These are phyloP conservation scores for Boletus subparvulus DNA, from an alignment of 768 basidiomycete genomes.

Conservation along the genomic window DNA sequence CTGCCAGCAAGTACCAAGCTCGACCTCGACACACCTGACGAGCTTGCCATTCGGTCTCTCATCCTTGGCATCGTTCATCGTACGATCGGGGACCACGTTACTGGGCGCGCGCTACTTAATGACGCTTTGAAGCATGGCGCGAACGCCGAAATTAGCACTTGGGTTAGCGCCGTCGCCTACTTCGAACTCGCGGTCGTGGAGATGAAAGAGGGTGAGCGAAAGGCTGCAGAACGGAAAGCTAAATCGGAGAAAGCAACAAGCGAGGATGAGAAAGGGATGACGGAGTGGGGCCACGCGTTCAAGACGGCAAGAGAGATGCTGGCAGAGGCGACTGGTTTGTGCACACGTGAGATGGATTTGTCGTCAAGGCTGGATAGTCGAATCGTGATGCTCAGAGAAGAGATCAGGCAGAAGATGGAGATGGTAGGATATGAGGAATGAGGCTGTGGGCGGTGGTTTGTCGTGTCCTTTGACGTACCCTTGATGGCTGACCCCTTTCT, in stretches of 20 bases:
- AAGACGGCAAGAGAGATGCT: constrained; percentile 49
- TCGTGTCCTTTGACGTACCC: too few species aligned
- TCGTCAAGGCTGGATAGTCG: constrained; percentile 68
- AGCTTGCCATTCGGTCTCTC: constrained; percentile 65
- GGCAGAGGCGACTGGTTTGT: constrained; percentile 46
- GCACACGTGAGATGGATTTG: constrained; percentile 58
- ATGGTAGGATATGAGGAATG: constrained; percentile 31
- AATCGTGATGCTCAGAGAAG: constrained; percentile 66
- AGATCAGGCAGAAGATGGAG: constrained; percentile 63
- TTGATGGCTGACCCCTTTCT: too few species aligned
- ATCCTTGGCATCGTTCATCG: constrained; percentile 68
- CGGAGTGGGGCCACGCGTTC: constrained; percentile 49
- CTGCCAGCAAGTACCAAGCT: neutral
- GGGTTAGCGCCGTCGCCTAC: constrained; percentile 64
- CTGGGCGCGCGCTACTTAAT: constrained; percentile 48
- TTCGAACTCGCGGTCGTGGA: constrained; percentile 75
- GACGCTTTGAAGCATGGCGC: constrained; percentile 48
- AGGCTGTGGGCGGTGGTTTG: neutral
- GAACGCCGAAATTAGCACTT: constrained; percentile 52
- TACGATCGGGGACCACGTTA: constrained; percentile 46
- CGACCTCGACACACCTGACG: constrained; percentile 69
- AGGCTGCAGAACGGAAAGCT: constrained; percentile 34
- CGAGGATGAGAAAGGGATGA: constrained; percentile 7
- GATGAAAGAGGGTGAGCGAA: constrained; percentile 55
- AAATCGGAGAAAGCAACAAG: neutral